Evolutionary conservation across 2,329 filamentous ascomycete genomes (phyloP), one percentile per base, ranked within the genome.

Genomic region (Zymoseptoria passerinii): DNA sequence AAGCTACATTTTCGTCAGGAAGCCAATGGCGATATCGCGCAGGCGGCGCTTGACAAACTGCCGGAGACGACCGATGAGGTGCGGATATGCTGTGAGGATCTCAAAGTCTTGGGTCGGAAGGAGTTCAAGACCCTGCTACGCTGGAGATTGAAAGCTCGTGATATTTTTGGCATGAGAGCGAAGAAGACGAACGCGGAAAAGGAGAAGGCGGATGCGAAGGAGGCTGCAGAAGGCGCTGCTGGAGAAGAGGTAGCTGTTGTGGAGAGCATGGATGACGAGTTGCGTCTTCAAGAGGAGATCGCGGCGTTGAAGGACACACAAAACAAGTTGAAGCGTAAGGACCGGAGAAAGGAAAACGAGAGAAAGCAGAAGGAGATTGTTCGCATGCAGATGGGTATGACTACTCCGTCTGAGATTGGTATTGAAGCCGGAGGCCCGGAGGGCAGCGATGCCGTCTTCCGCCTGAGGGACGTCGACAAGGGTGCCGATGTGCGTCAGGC

Each of bases 301-400:
- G 87, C 95, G 67, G 81, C 81, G 3, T 79, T 97, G 68, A 89
- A 88, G 65, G 91, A 97, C 27, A 87, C 86, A 68, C 89, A 94
- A 63, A 83, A 76, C 50, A 74, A 86, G 20, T 85, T 86, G 66
- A 92, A 86, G 74, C 95, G 91, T 76, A 87, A 90, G 67, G 89
- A 95, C 68, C 84, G 87, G 65, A 83, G 92, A 64, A 89, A 82
- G 67, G 91, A 95, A 60, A 99, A 99, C 65, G 94, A 99, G 74
- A 85, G 85, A 73, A 97, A 95, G 75, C 89, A 94, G 66, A 94
- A 89, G 66, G 94, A 97, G 64, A 90, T 97, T 60, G 81, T 95
- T n/a, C 86, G 94, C 35, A 88, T 99, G 87, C 94, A 99, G 74
- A 85, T 99, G 78, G 87, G 96, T 76, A 99, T 99, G 94, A 87